Evolutionary conservation across 805 yeast species (phyloP).

Genomic region (Kurtzmaniella cleridarum): DNA sequence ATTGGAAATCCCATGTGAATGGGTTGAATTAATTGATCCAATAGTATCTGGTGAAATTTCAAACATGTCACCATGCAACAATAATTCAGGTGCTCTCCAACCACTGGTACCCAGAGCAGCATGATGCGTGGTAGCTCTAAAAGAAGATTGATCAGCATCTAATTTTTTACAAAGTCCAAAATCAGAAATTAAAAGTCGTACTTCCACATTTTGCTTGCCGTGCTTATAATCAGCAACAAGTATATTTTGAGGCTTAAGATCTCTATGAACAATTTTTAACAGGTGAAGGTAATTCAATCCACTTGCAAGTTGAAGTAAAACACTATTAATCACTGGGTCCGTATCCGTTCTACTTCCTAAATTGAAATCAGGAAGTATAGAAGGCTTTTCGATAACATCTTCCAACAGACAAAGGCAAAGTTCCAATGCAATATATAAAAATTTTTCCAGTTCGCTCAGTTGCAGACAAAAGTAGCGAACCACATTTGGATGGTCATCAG

Average conservation of each 20-base stretch:
- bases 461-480: slow-evolving; percentile 92
- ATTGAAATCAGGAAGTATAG: slow-evolving; percentile 30
- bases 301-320: slow-evolving; percentile 69
- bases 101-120: slow-evolving; percentile 94
- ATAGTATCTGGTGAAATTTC: slow-evolving; percentile 37
- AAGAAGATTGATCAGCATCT: slow-evolving; percentile 89
- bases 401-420: slow-evolving; percentile 85
- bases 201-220: slow-evolving; percentile 15
- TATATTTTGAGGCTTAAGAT: slow-evolving; percentile 90
- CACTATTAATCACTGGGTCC: slow-evolving; percentile 39
- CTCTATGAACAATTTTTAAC: slow-evolving; percentile 89
- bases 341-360: slow-evolving; percentile 6
- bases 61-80: slow-evolving; percentile 36
- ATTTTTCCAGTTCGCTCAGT: slow-evolving; percentile 63
- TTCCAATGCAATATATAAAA: slow-evolving; percentile 88
- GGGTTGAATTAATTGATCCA: slow-evolving; percentile 17
- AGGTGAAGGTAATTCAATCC: slow-evolving; percentile 87
- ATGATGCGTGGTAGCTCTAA: slow-evolving; percentile 84
- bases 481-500: slow-evolving; percentile 96
- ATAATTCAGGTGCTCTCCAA: slow-evolving; percentile 95
- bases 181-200: slow-evolving; percentile 82
- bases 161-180: slow-evolving; percentile 92
- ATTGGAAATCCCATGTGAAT: slow-evolving; percentile 3
- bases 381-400: slow-evolving; percentile 64
- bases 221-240: slow-evolving; percentile 69